A percentile compares a stretch with the other conserved stretches of the same genome.
Conservation (phyloP, 768 basidiomycete species). For the Pholiota conissans region DNA sequence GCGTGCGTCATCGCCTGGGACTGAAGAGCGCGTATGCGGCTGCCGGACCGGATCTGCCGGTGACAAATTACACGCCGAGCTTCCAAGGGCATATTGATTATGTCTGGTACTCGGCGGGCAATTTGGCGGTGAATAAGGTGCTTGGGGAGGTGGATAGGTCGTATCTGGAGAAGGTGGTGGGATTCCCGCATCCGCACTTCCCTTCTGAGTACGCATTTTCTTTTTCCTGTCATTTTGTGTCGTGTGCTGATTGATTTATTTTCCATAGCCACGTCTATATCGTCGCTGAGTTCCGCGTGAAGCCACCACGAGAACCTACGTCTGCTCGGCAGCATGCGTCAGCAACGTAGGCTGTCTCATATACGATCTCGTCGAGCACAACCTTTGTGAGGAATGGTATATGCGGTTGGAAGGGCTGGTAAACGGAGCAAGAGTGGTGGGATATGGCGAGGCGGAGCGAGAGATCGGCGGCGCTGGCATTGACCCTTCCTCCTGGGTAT, state of each 20-base stretch:
- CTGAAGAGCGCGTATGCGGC: slow-evolving; percentile 84
- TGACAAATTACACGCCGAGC: slow-evolving; percentile 90
- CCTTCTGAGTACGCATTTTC: slow-evolving; percentile 83
- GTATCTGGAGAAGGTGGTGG: slow-evolving; percentile 89
- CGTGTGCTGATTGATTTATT: slow-evolving; percentile 3
- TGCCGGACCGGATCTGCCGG: slow-evolving; percentile 44
- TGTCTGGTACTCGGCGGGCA: slow-evolving; percentile 84
- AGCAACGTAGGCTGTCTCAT: slow-evolving; percentile 3
- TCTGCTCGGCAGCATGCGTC: slow-evolving; percentile 9
- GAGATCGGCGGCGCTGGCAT: neutral
- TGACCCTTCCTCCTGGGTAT: slow-evolving; percentile 10
- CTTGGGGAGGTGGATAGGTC: slow-evolving; percentile 82
- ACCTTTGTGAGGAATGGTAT: neutral
- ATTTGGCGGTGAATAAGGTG: slow-evolving; percentile 77
- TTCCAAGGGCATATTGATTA: slow-evolving; percentile 91
- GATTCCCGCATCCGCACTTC: slow-evolving; percentile 96
- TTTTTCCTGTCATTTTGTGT: neutral
- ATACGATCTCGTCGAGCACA: neutral
- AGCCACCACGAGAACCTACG: slow-evolving; percentile 56
- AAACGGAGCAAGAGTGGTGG: neutral
- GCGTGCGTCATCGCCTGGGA: slow-evolving; percentile 74
- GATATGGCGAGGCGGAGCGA: neutral
- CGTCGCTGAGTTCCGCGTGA: slow-evolving; percentile 75
- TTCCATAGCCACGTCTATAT: slow-evolving; percentile 67
- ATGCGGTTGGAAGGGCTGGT: slow-evolving; percentile 3